Percentiles rank a stretch among this genome's conserved stretches.
phyloP scores from a whole-genome alignment of 139 green algal species.

The Coccomyxa sp. region DNA sequence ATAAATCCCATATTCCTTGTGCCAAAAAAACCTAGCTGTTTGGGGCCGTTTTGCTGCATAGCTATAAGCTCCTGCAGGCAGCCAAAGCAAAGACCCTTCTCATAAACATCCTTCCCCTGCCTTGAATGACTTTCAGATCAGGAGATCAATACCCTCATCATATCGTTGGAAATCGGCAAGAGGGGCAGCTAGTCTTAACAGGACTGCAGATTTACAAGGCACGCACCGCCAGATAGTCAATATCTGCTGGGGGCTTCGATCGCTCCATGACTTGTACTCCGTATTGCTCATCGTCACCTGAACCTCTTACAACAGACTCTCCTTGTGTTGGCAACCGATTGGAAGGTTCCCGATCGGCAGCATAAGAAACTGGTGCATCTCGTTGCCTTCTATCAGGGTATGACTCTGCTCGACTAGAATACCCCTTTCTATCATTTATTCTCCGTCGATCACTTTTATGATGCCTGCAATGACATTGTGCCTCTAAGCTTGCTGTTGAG shows the following conservation, averaged over 20 bases:
- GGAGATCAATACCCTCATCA: background rate
- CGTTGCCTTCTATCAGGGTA: too few species aligned
- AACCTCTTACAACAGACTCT: constrained; percentile 26
- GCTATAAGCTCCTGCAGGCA: constrained; percentile 91
- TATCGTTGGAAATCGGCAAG: too few species aligned
- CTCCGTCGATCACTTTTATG: too few species aligned
- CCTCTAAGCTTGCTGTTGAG: too few species aligned
- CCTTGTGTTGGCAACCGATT: constrained; percentile 27
- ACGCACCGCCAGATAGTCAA: constrained; percentile 59
- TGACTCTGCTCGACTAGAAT: too few species aligned
- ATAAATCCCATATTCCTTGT: constrained; percentile 98
- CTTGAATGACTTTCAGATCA: background rate
- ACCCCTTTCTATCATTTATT: too few species aligned
- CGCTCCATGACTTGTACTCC: constrained; percentile 36
- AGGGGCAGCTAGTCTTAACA: too few species aligned
- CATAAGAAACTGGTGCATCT: too few species aligned
- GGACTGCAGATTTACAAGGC: too few species aligned
- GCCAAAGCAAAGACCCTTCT: background rate
- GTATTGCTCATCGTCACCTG: constrained; percentile 13
- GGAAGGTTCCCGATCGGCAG: background rate
- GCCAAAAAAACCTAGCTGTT: constrained; percentile 95
- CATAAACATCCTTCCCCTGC: background rate
- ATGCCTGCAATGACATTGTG: too few species aligned
- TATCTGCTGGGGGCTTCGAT: constrained; percentile 43
- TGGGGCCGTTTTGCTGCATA: constrained; percentile 89